Conservation (phyloP, 306 rosid genomes). For the Biancaea sappan region DNA sequence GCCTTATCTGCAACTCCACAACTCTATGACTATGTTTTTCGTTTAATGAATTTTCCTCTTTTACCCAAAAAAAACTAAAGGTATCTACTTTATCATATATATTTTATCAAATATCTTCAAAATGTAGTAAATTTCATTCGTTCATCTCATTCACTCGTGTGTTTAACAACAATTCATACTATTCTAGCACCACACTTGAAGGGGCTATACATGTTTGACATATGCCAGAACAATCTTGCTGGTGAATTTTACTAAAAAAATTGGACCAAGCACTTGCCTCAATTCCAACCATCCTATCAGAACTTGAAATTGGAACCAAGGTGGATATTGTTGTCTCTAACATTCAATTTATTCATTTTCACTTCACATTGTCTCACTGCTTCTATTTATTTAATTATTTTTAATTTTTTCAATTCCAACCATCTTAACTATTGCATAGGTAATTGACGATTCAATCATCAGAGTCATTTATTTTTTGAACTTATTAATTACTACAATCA, state of each 20-base stretch:
- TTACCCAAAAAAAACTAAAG: too few species aligned
- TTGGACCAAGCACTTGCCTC: conserved; percentile 74
- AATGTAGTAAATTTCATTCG: not conserved
- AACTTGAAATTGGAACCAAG: conserved; percentile 77
- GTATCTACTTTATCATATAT: conserved; percentile 33
- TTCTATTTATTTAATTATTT: too few species aligned
- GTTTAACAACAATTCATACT: too few species aligned
- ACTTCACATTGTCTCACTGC: conserved; percentile 9
- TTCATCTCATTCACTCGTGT: not conserved
- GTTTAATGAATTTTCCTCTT: too few species aligned
- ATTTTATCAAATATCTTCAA: not conserved
- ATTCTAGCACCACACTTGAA: not conserved
- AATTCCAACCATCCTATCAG: conserved; percentile 63
- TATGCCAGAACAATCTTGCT: conserved; percentile 90
- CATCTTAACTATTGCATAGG: too few species aligned
- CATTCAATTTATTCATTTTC: not conserved
- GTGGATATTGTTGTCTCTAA: conserved; percentile 42
- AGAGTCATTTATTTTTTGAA: too few species aligned
- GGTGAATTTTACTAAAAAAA: conserved; percentile 79
- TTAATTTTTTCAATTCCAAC: not conserved
- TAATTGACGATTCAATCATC: too few species aligned
- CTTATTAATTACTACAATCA: too few species aligned
- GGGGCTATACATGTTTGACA: conserved; percentile 88
- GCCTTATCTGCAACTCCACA: too few species aligned
- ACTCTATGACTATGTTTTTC: too few species aligned